phyloP scores from a whole-genome alignment of 768 basidiomycete genomes.

The Tricholoma flavovirens region DNA sequence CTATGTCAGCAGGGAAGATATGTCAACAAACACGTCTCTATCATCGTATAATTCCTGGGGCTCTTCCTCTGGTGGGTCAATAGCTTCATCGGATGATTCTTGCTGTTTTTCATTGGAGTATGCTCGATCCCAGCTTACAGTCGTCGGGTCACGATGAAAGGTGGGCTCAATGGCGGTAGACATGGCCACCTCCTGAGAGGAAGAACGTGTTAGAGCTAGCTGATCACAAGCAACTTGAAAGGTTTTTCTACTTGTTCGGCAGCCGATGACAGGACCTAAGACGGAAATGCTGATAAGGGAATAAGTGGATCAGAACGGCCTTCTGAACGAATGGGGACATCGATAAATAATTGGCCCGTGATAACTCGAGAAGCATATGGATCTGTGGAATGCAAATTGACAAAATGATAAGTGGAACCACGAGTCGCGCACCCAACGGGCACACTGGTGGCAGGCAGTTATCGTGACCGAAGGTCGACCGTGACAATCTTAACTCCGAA shows the following conservation, averaged over 20 bases:
- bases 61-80: constrained; percentile 7
- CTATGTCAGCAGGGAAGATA: not conserved
- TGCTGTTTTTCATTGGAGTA: constrained; percentile 23
- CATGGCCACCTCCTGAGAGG: too few relatives aligned
- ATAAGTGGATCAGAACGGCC: too few relatives aligned
- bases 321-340: constrained; percentile 62
- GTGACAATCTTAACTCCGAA: too few relatives aligned
- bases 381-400: not conserved
- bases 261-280: too few relatives aligned
- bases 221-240: too few relatives aligned
- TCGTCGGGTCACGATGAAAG: too few relatives aligned
- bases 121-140: not conserved
- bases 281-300: too few relatives aligned
- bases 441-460: too few relatives aligned
- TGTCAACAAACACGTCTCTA: constrained; percentile 32
- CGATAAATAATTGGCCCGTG: constrained; percentile 23
- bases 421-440: not conserved
- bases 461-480: too few relatives aligned
- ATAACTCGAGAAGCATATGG: constrained; percentile 4
- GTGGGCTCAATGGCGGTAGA: too few relatives aligned
- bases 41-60: constrained; percentile 26
- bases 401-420: not conserved
- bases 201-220: too few relatives aligned
- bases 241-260: too few relatives aligned
- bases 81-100: constrained; percentile 15